These are phyloP conservation scores for Nelumbo lutea DNA, from an alignment of 164 flowering plant species.

Conservation along the genomic window DNA sequence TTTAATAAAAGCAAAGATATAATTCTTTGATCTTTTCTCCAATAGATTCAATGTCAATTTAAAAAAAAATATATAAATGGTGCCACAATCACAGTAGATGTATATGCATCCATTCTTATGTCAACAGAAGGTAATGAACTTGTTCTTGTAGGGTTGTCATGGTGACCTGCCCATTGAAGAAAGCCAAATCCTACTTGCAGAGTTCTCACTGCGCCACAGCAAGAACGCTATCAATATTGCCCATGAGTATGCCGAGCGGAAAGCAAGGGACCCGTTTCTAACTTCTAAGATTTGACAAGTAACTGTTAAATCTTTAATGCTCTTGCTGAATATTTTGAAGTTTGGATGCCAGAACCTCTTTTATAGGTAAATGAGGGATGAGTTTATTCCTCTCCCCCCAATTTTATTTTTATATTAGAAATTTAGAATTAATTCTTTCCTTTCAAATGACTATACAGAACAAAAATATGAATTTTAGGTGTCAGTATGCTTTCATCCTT, in stretches of 20 bases:
- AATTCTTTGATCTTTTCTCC: too few species aligned
- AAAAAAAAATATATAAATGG: too few species aligned
- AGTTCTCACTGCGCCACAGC: slow-evolving; percentile 80
- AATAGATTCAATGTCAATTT: too few species aligned
- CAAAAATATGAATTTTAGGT: too few species aligned
- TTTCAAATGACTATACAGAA: too few species aligned
- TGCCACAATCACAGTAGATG: neutral
- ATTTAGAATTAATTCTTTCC: neutral
- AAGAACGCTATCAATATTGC: slow-evolving; percentile 58
- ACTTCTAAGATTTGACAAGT: slow-evolving; percentile 34
- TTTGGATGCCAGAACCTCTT: neutral
- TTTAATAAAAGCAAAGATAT: neutral
- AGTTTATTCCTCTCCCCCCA: neutral
- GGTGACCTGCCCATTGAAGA: slow-evolving; percentile 74
- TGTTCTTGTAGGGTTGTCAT: slow-evolving; percentile 57
- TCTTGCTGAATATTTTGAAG: neutral
- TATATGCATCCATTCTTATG: neutral
- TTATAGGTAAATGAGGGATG: slow-evolving; percentile 12
- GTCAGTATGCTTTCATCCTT: too few species aligned
- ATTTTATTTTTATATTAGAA: neutral
- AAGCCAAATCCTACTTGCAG: slow-evolving; percentile 71
- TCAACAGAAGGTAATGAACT: neutral
- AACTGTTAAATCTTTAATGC: neutral
- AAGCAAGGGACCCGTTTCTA: slow-evolving; percentile 17
- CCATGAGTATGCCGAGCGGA: slow-evolving; percentile 65